Evolutionary conservation across 768 basidiomycete species (phyloP), one percentile per base, ranked within the genome.

Genomic region (Suillus americanus): DNA sequence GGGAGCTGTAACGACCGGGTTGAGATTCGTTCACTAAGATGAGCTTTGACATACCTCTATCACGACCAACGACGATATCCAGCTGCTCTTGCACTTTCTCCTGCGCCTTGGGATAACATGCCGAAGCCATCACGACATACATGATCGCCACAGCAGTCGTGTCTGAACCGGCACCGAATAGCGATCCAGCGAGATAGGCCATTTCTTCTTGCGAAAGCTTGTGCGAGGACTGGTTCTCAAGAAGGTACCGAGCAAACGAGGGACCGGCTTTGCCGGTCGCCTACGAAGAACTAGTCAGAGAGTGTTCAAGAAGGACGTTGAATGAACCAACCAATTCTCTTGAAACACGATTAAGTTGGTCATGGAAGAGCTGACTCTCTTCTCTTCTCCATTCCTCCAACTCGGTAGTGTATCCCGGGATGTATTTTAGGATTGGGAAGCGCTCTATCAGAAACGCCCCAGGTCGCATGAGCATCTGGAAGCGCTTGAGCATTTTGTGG

Each of bases 161-260:
- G 68, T 88, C 88, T 0, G 85, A 83, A 20, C 88, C 88, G 40
- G 87, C 87, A 33, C 88, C 88, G 65, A 87, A 89, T 74, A 89
- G 83, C 45, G 82, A 80, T 0, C 88, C 88, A 0, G 84, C 83
- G 25, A 89, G 81, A 70, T 89, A 89, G 0, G 85, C 83, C 25
- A 82, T 81, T 69, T 89, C 87, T 63, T 84, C 78, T 62, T 85
- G 77, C 5, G 85, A 81, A 12, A 89, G 79, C 10, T 38, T 38
- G 38, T 38, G 38, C 6, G 38, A 81, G 2, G 70, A 65, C 67
- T 88, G 86, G 23, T 82, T 82, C 66, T 87, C 83, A 3, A 89
- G 75, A 35, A 89, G 80, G 65, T 87, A 85, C 70, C 80, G 82
- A 0, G 81, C 85, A 69, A 89, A 89, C 16, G 84, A 79, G 13